Percentiles rank a stretch among this genome's conserved stretches.
These are phyloP conservation scores for Aspergillus niger DNA, from an alignment of 2,329 filamentous ascomycete species.

Conservation along the genomic window DNA sequence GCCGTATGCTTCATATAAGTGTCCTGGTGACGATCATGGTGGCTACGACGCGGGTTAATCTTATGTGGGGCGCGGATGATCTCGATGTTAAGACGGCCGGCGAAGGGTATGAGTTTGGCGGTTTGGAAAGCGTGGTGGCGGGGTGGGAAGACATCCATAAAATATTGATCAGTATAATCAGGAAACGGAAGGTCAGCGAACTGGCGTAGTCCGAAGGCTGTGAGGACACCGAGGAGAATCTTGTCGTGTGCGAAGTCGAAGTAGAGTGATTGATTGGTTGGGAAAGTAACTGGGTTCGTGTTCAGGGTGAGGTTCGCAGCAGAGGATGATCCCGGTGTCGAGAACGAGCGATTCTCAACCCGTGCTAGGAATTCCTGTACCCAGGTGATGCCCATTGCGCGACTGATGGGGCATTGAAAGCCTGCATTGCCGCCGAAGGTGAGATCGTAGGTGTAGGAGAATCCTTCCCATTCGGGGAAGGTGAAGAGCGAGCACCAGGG, in stretches of 20 bases:
- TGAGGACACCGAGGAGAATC: conserved; percentile 69
- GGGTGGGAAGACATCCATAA: not conserved
- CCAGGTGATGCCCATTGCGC: conserved; percentile 72
- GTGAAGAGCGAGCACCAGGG: conserved; percentile 74
- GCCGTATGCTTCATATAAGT: not conserved
- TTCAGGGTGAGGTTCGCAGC: conserved; percentile 51
- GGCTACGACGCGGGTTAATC: conserved; percentile 51
- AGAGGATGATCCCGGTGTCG: conserved; percentile 26
- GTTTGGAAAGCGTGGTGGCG: conserved; percentile 63
- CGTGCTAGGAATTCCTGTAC: conserved; percentile 73
- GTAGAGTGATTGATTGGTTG: conserved; percentile 71
- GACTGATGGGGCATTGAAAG: conserved; percentile 66
- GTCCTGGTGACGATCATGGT: not conserved
- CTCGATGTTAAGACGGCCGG: conserved; percentile 71
- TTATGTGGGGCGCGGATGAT: conserved; percentile 69
- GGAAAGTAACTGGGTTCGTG: conserved; percentile 68
- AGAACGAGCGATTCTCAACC: conserved; percentile 45
- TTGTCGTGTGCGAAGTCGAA: conserved; percentile 79
- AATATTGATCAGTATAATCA: not conserved
- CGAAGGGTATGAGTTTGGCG: conserved; percentile 70
- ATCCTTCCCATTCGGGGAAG: conserved; percentile 72
- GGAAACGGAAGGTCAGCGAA: conserved; percentile 64
- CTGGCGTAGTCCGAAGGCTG: conserved; percentile 71
- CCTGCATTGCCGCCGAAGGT: conserved; percentile 62
- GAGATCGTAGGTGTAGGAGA: conserved; percentile 71